These are phyloP conservation scores for Rubia tinctorum DNA, from an alignment of 305 asterid genomes.

Conservation along the genomic window DNA sequence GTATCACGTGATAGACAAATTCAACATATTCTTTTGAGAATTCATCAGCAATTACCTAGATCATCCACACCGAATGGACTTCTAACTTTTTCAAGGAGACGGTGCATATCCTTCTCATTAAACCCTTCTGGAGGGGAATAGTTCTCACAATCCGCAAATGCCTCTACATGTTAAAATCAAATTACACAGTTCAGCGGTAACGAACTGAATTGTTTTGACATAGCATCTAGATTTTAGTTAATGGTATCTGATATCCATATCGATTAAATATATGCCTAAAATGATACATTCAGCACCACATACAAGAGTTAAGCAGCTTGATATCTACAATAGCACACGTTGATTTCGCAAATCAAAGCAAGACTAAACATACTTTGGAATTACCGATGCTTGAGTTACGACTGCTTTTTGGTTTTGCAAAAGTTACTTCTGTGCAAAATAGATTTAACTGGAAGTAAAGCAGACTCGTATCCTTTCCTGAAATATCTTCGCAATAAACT, in stretches of 20 bases:
- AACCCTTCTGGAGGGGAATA: conserved; percentile 96
- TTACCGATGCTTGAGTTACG: background rate
- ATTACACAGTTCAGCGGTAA: background rate
- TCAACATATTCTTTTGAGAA: background rate
- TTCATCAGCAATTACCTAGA: conserved; percentile 48
- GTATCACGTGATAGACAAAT: background rate
- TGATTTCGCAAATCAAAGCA: no score
- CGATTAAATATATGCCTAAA: background rate
- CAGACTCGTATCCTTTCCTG: conserved; percentile 97
- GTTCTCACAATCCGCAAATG: conserved; percentile 90
- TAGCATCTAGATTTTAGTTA: background rate
- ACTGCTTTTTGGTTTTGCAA: no score
- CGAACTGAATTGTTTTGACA: background rate
- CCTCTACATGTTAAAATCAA: conserved; percentile 52
- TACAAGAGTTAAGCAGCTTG: no score
- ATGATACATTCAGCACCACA: background rate
- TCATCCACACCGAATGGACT: conserved; percentile 91
- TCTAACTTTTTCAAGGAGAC: conserved; percentile 87
- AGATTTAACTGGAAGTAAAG: conserved; percentile 20
- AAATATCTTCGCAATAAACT: conserved; percentile 90
- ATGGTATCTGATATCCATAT: background rate
- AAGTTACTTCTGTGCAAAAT: no score
- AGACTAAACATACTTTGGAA: no score
- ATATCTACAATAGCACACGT: no score
- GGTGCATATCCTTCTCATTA: conserved; percentile 78